These are phyloP conservation scores for Telopea speciosissima DNA, from an alignment of 177 flowering plant species.

Conservation along the genomic window DNA sequence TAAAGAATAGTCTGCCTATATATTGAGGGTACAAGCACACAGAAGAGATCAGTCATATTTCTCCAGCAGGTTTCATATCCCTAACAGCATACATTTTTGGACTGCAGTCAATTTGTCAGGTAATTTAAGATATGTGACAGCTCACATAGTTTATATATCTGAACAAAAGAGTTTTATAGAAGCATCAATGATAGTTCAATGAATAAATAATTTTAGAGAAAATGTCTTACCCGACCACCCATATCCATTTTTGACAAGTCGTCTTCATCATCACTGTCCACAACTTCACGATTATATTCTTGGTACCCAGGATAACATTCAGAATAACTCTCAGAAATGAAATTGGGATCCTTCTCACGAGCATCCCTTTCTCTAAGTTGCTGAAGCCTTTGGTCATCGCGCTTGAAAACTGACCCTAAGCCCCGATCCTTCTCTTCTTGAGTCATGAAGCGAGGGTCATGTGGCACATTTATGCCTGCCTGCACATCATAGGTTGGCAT, in stretches of 20 bases:
- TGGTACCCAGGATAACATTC: constrained; percentile 99
- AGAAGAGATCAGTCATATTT: not conserved
- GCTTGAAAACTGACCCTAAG: constrained; percentile 93
- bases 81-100: not conserved
- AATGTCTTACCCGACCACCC: constrained; percentile 82
- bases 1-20: not conserved
- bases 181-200: not conserved
- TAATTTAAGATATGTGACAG: not conserved
- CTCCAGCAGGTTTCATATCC: not conserved
- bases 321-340: constrained; percentile 94
- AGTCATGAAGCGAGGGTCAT: constrained; percentile 85
- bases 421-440: constrained; percentile 99
- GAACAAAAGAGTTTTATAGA: not conserved
- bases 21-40: not conserved
- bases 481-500: constrained; percentile 58
- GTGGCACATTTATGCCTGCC: constrained; percentile 31
- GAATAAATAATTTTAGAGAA: not conserved
- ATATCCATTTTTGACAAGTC: constrained; percentile 98
- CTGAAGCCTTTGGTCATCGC: constrained; percentile 91
- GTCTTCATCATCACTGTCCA: constrained; percentile 90
- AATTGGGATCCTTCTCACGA: constrained; percentile 96
- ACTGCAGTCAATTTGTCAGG: not conserved
- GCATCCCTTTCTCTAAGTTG: constrained; percentile 94
- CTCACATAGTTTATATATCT: not conserved
- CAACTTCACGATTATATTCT: constrained; percentile 90